Evolutionary conservation across 164 flowering plant species (phyloP).

Genomic region (Vitis labrusca): DNA sequence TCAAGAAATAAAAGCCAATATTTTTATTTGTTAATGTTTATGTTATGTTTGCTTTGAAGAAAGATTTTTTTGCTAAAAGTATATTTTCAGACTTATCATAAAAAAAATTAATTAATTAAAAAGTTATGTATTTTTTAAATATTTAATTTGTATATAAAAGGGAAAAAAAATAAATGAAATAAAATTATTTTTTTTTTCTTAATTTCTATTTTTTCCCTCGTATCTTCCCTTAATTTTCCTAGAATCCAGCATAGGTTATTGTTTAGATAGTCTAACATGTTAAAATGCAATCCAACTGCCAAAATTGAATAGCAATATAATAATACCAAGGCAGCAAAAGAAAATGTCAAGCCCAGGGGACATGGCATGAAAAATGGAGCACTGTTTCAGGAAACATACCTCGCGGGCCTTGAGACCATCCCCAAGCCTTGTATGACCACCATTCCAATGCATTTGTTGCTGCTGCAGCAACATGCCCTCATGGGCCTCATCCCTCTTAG

Average conservation of each 20-base stretch:
- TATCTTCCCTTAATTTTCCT: not conserved
- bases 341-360: not conserved
- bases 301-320: too few species aligned
- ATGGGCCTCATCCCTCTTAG: not conserved
- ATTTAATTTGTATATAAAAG: not conserved
- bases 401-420: conserved; percentile 25
- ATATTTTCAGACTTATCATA: too few species aligned
- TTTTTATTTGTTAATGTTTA: too few species aligned
- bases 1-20: not conserved
- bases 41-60: too few species aligned
- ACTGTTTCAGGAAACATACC: conserved; percentile 16
- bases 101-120: too few species aligned
- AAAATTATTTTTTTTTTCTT: not conserved
- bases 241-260: too few species aligned
- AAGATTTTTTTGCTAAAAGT: too few species aligned
- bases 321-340: not conserved
- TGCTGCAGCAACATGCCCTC: not conserved
- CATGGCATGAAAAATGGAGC: conserved; percentile 10
- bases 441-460: conserved; percentile 15
- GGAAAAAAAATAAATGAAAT: not conserved
- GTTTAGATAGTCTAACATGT: too few species aligned
- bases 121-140: not conserved
- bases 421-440: conserved; percentile 15
- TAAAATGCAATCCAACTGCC: too few species aligned
- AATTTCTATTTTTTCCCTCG: not conserved